Evolutionary conservation across 768 basidiomycete genomes (phyloP).

Genomic region (Rhodosporidiobolus sp.): DNA sequence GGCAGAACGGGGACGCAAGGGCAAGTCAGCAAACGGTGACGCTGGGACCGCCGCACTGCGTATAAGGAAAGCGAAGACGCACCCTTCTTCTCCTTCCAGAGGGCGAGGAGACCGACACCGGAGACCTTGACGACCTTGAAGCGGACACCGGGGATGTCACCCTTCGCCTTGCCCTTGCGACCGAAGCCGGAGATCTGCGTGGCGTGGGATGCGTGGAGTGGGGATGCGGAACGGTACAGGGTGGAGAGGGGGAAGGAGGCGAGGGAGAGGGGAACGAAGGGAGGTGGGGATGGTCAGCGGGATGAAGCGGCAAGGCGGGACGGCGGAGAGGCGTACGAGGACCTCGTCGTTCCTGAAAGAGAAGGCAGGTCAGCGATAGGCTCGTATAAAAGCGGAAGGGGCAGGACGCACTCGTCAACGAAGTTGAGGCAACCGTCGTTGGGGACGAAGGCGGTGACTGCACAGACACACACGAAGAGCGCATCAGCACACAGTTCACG

Average conservation of each 20-base stretch:
- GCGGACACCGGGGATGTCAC: slow-evolving; percentile 99
- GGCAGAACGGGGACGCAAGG: too few species aligned
- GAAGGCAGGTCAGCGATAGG: not conserved
- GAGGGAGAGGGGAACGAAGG: not conserved
- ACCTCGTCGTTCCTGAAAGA: slow-evolving; percentile 54
- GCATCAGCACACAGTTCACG: not conserved
- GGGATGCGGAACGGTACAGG: too few species aligned
- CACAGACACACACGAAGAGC: not conserved
- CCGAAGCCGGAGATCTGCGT: slow-evolving; percentile 89
- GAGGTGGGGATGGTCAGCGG: too few species aligned
- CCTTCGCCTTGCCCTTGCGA: slow-evolving; percentile 99
- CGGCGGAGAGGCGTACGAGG: slow-evolving; percentile 10
- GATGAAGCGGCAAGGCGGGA: not conserved
- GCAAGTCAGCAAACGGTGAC: too few species aligned
- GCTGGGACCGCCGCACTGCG: too few species aligned
- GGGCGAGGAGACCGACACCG: slow-evolving; percentile 76
- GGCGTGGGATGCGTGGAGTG: slow-evolving; percentile 49
- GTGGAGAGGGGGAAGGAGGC: not conserved
- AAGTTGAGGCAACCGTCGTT: slow-evolving; percentile 93
- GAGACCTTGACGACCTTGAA: slow-evolving; percentile 96
- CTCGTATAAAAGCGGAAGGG: not conserved
- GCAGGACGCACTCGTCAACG: slow-evolving; percentile 69
- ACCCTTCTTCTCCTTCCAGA: slow-evolving; percentile 40
- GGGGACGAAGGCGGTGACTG: slow-evolving; percentile 97
- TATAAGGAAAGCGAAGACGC: not conserved